A percentile compares a stretch with the other conserved stretches of the same genome.
Evolutionary conservation across 106 monocot genomes (phyloP).

Genomic region (Dendrobium catenatum): DNA sequence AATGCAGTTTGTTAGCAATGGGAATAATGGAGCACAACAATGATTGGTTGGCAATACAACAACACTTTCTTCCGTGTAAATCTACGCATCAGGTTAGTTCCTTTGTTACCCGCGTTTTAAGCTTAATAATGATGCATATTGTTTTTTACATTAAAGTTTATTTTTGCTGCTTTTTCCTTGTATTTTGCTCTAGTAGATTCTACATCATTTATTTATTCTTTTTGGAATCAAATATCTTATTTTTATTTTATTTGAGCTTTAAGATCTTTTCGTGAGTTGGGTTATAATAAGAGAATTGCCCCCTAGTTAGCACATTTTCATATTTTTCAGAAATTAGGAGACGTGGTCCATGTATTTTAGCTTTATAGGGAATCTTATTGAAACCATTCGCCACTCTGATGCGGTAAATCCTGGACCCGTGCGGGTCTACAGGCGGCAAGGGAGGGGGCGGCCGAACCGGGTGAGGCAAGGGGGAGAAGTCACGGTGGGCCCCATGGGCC

Average conservation of each 20-base stretch:
- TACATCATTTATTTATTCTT: neutral
- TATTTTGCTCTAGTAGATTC: neutral
- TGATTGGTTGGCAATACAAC: slow-evolving; percentile 85
- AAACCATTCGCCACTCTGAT: too few relatives aligned
- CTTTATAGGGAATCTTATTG: too few relatives aligned
- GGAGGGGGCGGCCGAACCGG: too few relatives aligned
- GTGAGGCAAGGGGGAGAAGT: too few relatives aligned
- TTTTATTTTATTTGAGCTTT: neutral
- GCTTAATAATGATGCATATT: neutral
- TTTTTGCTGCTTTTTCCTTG: neutral
- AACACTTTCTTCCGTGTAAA: slow-evolving; percentile 93
- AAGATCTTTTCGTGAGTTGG: neutral
- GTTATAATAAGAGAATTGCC: neutral
- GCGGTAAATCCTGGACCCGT: too few relatives aligned
- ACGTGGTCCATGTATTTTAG: neutral
- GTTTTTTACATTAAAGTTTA: neutral
- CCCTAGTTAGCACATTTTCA: neutral
- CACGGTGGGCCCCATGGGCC: too few relatives aligned
- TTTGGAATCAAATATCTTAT: neutral
- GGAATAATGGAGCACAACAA: slow-evolving; percentile 85
- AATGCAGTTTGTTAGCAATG: slow-evolving; percentile 85
- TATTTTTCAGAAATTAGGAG: neutral
- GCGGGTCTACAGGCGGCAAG: too few relatives aligned
- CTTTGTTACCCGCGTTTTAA: slow-evolving; percentile 4
- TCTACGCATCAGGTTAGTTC: slow-evolving; percentile 67